Evolutionary conservation across 148 eudicot genomes (phyloP), one percentile per base, ranked within the genome.

Genomic region (Chenopodium album): DNA sequence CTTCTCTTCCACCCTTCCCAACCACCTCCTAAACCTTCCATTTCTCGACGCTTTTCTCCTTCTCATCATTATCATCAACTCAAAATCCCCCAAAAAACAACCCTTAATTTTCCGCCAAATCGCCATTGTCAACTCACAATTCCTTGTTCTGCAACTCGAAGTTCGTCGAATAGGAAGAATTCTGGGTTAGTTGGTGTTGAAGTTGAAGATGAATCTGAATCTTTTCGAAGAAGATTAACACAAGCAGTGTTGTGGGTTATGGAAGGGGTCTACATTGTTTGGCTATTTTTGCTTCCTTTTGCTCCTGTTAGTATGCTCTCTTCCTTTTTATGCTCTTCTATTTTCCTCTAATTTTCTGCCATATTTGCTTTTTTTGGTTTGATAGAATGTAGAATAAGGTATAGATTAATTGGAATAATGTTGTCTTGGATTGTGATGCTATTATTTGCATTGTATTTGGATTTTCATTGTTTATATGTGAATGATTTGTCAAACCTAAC

Each of bases 231-330:
- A 82, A 85, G 74, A 71, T 81, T 85, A 13, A 14, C 85, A 14
- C 94, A 82, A 80, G 26, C 59, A 17, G 68, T 79, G 26, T 84
- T 95, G 76, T 95, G 98, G 99, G 77, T 50, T 23, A 86, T 90
- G 6, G 97, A 93, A 80, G 99, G 89, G 16, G 82, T 91, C 34
- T 95, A 95, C 79, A 85, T 95, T 67, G 29, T 90, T 44, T 95
- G 99, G 99, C 99, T 95, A 63, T 95, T 95, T 79, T 83, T 95
- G 67, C 98, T 93, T 85, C 99, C 99, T n/a, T 93, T 85, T 86
- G 99, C 99, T 69, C 99, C 98, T 81, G 98, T 95, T 85, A 65
- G 87, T 75, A 60, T 34, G 17, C 28, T 32, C 6, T 22, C 13
- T 47, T 52, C 26, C 10, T 23, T 32, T 44, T 63, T 0, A 23